Conservation (phyloP, 106 monocot species). For the Acorus calamus region DNA sequence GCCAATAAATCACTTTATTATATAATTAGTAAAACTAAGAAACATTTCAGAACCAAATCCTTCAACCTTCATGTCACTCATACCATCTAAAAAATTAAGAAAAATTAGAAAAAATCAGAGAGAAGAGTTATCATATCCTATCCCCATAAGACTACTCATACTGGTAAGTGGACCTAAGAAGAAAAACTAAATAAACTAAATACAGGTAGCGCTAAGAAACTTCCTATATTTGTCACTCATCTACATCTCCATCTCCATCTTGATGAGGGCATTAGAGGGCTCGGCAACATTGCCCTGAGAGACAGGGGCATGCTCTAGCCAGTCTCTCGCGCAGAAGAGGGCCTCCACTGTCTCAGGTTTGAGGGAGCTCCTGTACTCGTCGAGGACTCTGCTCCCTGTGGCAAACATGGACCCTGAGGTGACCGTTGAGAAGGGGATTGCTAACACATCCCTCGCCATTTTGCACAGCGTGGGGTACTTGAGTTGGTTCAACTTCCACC, state of each 20-base stretch:
- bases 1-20: too few species aligned
- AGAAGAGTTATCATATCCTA: too few species aligned
- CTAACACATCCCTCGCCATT: slow-evolving; percentile 78
- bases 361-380: slow-evolving; percentile 76
- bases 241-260: slow-evolving; percentile 28
- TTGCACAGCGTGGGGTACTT: slow-evolving; percentile 81
- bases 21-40: too few species aligned
- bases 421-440: slow-evolving; percentile 70
- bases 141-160: too few species aligned
- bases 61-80: too few species aligned
- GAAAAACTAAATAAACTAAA: too few species aligned
- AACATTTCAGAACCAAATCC: too few species aligned
- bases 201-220: too few species aligned
- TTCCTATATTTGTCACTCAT: too few species aligned
- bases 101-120: too few species aligned
- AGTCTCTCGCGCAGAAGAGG: slow-evolving; percentile 77
- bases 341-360: slow-evolving; percentile 74
- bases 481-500: slow-evolving; percentile 86
- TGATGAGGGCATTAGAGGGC: slow-evolving; percentile 30
- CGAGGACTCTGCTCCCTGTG: slow-evolving; percentile 50
- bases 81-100: too few species aligned
- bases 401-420: slow-evolving; percentile 44
- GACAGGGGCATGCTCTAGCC: slow-evolving; percentile 66
- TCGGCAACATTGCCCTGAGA: slow-evolving; percentile 9
- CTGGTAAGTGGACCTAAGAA: too few species aligned